Evolutionary conservation across 2,329 filamentous ascomycete genomes (phyloP).

Genomic region (Sclerotinia subarctica): DNA sequence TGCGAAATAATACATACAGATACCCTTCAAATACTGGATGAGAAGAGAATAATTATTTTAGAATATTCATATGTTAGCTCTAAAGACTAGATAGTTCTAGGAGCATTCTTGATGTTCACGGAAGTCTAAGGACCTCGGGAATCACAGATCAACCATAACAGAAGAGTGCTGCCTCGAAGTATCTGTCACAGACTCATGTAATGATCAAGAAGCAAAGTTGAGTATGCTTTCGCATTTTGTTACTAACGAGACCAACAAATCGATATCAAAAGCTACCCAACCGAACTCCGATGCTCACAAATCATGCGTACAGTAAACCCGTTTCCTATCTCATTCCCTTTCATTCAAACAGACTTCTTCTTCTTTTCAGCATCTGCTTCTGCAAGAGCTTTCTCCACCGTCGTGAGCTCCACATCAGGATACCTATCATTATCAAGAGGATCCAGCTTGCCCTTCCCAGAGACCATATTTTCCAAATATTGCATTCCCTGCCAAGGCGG

Average conservation of each 20-base stretch:
- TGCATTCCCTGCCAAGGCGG: slow-evolving; percentile 23
- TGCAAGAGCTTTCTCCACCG: slow-evolving; percentile 16
- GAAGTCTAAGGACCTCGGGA: neutral
- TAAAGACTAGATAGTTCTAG: no score
- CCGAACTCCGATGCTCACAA: neutral
- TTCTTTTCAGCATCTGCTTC: slow-evolving; percentile 18
- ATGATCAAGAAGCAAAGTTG: neutral
- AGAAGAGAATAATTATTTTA: no score
- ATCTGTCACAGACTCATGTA: neutral
- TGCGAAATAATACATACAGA: no score
- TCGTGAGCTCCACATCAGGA: slow-evolving; percentile 18
- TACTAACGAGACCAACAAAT: neutral
- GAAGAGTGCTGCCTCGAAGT: neutral
- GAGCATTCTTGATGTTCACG: neutral
- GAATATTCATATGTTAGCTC: no score
- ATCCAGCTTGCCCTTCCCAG: slow-evolving; percentile 19
- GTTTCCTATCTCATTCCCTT: neutral
- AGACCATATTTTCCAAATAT: slow-evolving; percentile 23
- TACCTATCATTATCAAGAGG: slow-evolving; percentile 22
- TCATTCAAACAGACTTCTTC: neutral
- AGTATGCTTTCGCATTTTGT: neutral
- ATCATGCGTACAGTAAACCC: neutral
- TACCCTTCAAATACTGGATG: no score
- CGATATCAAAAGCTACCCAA: no score
- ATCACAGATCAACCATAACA: neutral